phyloP scores from a whole-genome alignment of 2,329 filamentous ascomycete genomes.

The Gyromitra esculenta region DNA sequence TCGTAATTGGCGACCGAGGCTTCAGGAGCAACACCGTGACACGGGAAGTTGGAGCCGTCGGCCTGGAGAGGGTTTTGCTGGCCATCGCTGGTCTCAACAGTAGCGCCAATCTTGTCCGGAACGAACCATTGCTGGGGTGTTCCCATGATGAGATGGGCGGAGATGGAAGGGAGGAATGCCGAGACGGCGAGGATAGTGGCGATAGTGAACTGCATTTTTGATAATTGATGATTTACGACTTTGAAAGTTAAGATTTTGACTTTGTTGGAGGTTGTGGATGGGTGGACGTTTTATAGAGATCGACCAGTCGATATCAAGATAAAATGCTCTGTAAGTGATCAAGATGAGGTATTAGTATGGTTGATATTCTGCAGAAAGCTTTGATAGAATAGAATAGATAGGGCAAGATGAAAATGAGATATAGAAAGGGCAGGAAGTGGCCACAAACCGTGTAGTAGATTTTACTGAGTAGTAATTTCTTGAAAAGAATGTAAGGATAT shows the following conservation, averaged over 20 bases:
- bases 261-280: slow-evolving; percentile 32
- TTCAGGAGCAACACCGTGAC: slow-evolving; percentile 71
- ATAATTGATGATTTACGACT: slow-evolving; percentile 4
- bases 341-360: slow-evolving; percentile 10
- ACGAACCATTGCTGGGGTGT: slow-evolving; percentile 71
- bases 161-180: slow-evolving; percentile 67
- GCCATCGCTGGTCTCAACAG: slow-evolving; percentile 62
- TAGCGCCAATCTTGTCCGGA: neutral
- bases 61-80: slow-evolving; percentile 71
- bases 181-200: slow-evolving; percentile 66
- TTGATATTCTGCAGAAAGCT: slow-evolving; percentile 4
- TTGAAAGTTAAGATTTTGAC: neutral
- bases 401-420: slow-evolving; percentile 3
- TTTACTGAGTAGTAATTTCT: slow-evolving; percentile 18
- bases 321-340: slow-evolving; percentile 23
- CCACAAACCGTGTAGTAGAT: slow-evolving; percentile 40
- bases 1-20: slow-evolving; percentile 68
- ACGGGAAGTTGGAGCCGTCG: slow-evolving; percentile 78
- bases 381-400: slow-evolving; percentile 16
- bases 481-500: slow-evolving; percentile 50
- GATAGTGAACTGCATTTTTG: slow-evolving; percentile 66
- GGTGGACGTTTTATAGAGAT: slow-evolving; percentile 24
- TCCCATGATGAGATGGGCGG: slow-evolving; percentile 80
- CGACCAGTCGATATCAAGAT: slow-evolving; percentile 31
- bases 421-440: slow-evolving; percentile 20